Percentiles rank a stretch among this genome's conserved stretches.
Conservation (phyloP, 768 basidiomycete genomes). For the Phlebiopsis flavidoalba region DNA sequence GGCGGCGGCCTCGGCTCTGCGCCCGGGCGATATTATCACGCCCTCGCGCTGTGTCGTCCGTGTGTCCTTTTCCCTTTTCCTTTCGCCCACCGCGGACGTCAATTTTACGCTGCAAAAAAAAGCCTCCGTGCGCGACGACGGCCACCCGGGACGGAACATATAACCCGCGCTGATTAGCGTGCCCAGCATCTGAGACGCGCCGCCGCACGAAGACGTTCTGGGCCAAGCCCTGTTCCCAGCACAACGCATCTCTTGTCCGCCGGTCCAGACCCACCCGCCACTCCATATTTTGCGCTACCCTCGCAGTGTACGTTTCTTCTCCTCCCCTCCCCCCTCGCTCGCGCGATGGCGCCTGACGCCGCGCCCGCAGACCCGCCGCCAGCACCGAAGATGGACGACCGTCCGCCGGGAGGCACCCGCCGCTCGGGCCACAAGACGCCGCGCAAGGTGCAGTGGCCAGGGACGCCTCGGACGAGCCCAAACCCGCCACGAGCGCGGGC, state of each 20-base stretch:
- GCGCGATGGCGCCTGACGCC: not conserved
- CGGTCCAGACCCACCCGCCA: not conserved
- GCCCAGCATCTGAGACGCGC: too few relatives aligned
- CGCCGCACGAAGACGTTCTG: not conserved
- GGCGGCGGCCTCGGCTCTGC: not conserved
- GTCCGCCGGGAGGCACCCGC: slow-evolving; percentile 16
- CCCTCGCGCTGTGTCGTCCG: not conserved
- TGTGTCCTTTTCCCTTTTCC: not conserved
- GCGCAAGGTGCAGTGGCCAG: slow-evolving; percentile 50
- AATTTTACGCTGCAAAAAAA: not conserved
- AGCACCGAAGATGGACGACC: not conserved
- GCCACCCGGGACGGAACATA: not conserved
- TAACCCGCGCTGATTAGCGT: not conserved
- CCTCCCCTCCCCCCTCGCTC: not conserved
- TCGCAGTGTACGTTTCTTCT: not conserved
- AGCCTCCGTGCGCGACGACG: slow-evolving; percentile 2
- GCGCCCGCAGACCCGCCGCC: not conserved
- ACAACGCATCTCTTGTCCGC: not conserved
- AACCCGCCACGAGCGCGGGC: slow-evolving; percentile 28
- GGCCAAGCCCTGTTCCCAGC: not conserved
- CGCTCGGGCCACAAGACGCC: slow-evolving; percentile 38
- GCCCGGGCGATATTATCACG: not conserved
- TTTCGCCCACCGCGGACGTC: not conserved
- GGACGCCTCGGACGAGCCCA: slow-evolving; percentile 23
- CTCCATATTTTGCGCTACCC: not conserved